Percentiles rank a stretch among this genome's conserved stretches.
Conservation (phyloP, 305 asterid species). For the Solanum hybrid region DNA sequence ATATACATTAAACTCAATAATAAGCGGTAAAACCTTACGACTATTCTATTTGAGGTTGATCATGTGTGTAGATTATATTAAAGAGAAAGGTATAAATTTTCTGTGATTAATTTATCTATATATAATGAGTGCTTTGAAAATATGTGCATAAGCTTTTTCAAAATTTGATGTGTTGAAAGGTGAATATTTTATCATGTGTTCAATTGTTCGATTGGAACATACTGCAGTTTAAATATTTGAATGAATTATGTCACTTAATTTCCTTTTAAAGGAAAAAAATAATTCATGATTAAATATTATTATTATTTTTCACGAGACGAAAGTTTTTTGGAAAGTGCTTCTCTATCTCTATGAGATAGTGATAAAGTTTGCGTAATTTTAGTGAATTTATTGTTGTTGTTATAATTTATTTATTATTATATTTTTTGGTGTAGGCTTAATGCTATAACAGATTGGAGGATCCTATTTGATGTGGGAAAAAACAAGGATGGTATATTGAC, state of each 20-base stretch:
- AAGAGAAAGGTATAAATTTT: not conserved
- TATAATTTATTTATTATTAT: not conserved
- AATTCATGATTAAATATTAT: not conserved
- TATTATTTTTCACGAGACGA: not conserved
- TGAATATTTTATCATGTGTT: not conserved
- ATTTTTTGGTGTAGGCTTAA: not conserved
- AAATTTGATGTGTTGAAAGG: not conserved
- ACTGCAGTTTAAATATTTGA: not conserved
- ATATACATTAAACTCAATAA: not conserved
- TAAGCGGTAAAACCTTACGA: not conserved
- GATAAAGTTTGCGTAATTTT: too few species aligned
- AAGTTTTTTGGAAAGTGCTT: too few species aligned
- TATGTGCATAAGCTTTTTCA: not conserved
- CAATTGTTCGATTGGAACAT: not conserved
- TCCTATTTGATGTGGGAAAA: not conserved
- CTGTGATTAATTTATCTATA: not conserved
- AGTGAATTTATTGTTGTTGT: not conserved
- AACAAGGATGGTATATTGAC: slow-evolving; percentile 3
- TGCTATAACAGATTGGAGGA: slow-evolving; percentile 3
- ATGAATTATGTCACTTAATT: not conserved
- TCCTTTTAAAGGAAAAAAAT: too few species aligned
- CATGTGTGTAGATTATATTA: not conserved
- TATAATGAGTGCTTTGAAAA: not conserved
- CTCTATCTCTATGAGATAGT: too few species aligned
- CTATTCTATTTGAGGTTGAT: not conserved